Conservation (phyloP, 164 flowering plant species). For the Vitis riparia region DNA sequence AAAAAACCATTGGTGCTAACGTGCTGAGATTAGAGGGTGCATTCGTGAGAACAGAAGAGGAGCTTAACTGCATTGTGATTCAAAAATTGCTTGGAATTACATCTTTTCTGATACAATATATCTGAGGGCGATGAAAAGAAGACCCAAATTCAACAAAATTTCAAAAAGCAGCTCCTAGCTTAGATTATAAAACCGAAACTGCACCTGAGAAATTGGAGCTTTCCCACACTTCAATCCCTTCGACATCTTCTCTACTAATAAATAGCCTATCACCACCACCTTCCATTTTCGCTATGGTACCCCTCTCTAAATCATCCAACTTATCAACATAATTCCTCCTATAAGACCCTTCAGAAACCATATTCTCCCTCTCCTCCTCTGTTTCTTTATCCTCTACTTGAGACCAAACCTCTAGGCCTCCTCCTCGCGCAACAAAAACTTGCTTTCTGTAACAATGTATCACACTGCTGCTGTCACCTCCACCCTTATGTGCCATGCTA, state of each 20-base stretch:
- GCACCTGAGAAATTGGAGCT: constrained; percentile 52
- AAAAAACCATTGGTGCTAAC: too few species aligned
- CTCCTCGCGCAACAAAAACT: constrained; percentile 74
- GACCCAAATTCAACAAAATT: too few species aligned
- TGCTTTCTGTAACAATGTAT: constrained; percentile 73
- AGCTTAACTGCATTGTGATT: too few species aligned
- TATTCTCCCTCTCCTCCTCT: constrained; percentile 20
- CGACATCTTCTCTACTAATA: constrained; percentile 72
- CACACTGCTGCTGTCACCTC: constrained; percentile 25
- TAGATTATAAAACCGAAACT: constrained; percentile 9
- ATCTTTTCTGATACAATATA: too few species aligned
- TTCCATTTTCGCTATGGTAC: constrained; percentile 63
- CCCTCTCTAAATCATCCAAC: constrained; percentile 50
- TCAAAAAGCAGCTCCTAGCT: too few species aligned
- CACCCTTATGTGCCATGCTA: constrained; percentile 42
- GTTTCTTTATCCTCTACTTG: constrained; percentile 26
- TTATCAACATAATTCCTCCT: constrained; percentile 84
- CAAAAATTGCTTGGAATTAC: too few species aligned
- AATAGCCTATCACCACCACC: constrained; percentile 87
- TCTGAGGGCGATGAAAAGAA: too few species aligned
- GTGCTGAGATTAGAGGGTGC: too few species aligned
- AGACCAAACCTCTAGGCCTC: constrained; percentile 86
- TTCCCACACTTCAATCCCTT: constrained; percentile 96
- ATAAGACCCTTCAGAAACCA: constrained; percentile 30
- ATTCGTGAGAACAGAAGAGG: too few species aligned